Percentiles rank a stretch among this genome's conserved stretches.
Evolutionary conservation across 306 rosid species (phyloP).

Genomic region (Hippophae gyantsensis): DNA sequence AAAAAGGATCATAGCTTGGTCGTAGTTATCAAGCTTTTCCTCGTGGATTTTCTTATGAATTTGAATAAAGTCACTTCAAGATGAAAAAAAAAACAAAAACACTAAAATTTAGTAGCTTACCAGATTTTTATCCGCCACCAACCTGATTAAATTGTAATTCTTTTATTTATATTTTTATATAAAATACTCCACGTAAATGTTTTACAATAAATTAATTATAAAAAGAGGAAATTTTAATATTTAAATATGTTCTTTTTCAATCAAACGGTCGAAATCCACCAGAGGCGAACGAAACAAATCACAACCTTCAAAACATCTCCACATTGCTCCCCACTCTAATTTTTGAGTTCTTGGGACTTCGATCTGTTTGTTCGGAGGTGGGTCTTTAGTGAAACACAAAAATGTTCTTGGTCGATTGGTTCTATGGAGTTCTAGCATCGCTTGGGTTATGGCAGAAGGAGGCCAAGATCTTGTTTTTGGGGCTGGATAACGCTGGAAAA

Average conservation of each 20-base stretch:
- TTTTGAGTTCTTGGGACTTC: conserved; percentile 19
- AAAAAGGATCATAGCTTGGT: too few relatives aligned
- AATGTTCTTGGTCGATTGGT: conserved; percentile 81
- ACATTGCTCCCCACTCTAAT: neutral
- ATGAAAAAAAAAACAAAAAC: too few relatives aligned
- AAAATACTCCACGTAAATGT: too few relatives aligned
- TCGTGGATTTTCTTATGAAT: too few relatives aligned
- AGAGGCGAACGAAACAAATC: neutral
- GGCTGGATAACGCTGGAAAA: conserved; percentile 86
- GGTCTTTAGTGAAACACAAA: conserved; percentile 6
- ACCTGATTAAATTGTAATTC: too few relatives aligned
- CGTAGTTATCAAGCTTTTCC: too few relatives aligned
- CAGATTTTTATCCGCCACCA: neutral
- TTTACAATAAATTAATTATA: too few relatives aligned
- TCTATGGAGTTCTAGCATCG: conserved; percentile 76
- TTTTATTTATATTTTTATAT: too few relatives aligned
- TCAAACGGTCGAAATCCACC: conserved; percentile 4
- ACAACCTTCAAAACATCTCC: neutral
- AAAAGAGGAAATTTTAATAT: too few relatives aligned
- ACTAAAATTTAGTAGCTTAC: neutral
- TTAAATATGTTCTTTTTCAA: neutral
- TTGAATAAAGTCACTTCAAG: too few relatives aligned
- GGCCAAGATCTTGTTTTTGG: conserved; percentile 86
- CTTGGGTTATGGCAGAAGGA: conserved; percentile 92
- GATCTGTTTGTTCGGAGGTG: conserved; percentile 22